Evolutionary conservation across 2,329 filamentous ascomycete species (phyloP).

Genomic region (Ustulina deusta): DNA sequence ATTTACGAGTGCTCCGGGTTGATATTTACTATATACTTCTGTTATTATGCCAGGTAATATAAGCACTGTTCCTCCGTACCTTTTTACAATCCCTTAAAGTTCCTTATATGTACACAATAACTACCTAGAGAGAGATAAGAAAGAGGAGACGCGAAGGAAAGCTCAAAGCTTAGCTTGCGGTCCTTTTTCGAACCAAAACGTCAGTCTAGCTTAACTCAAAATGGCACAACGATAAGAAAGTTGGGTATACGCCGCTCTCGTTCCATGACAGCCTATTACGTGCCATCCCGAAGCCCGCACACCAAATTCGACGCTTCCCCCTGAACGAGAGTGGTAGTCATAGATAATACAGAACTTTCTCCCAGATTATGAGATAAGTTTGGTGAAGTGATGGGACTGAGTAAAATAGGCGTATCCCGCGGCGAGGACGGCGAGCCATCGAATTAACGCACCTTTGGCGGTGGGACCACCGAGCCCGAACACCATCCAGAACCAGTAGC

Average conservation of each 20-base stretch:
- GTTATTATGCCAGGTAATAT: neutral
- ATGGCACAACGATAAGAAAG: neutral
- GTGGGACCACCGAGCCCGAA: slow-evolving; percentile 64
- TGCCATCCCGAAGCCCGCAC: too few species aligned
- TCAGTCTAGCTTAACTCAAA: slow-evolving; percentile 23
- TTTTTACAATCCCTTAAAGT: neutral
- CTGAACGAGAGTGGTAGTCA: neutral
- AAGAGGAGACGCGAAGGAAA: neutral
- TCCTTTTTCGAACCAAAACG: slow-evolving; percentile 31
- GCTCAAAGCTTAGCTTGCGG: slow-evolving; percentile 33
- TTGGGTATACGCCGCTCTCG: slow-evolving; percentile 4
- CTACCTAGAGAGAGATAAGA: neutral
- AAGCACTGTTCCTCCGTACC: neutral
- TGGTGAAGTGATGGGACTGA: slow-evolving; percentile 36
- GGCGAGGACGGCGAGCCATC: slow-evolving; percentile 63
- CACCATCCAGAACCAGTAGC: slow-evolving; percentile 67
- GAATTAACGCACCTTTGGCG: slow-evolving; percentile 62
- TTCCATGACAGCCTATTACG: neutral
- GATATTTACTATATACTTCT: neutral
- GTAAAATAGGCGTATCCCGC: slow-evolving; percentile 51
- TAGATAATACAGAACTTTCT: neutral
- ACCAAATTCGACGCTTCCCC: neutral
- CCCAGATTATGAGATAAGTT: slow-evolving; percentile 5
- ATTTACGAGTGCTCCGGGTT: neutral
- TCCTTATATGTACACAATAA: neutral